A percentile compares a stretch with the other conserved stretches of the same genome.
Evolutionary conservation across 768 basidiomycete species (phyloP).

Genomic region (Russula earlei): DNA sequence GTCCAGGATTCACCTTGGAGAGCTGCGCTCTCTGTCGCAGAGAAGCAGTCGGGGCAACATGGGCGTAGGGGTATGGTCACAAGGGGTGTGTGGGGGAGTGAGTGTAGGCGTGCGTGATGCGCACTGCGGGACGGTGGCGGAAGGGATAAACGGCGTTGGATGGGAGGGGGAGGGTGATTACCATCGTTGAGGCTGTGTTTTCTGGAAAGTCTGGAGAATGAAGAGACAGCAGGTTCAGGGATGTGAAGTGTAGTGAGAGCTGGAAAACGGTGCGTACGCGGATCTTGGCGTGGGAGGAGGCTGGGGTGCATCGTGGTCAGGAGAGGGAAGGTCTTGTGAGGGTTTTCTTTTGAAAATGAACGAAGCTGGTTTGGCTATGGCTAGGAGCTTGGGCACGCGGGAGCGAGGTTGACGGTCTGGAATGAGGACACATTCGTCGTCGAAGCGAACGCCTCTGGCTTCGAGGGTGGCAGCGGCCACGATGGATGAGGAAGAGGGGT

Average conservation of each 20-base stretch:
- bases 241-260: not conserved
- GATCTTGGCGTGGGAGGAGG: constrained; percentile 3
- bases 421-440: constrained; percentile 65
- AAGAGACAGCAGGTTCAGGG: not conserved
- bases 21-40: constrained; percentile 46
- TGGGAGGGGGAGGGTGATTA: constrained; percentile 38
- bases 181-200: constrained; percentile 3
- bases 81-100: constrained; percentile 24
- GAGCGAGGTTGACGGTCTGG: constrained; percentile 40
- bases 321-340: constrained; percentile 11
- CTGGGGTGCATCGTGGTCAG: constrained; percentile 41
- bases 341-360: constrained; percentile 50
- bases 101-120: constrained; percentile 11
- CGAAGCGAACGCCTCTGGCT: constrained; percentile 49
- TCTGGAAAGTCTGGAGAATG: constrained; percentile 7
- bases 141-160: constrained; percentile 33
- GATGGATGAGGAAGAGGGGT: not conserved
- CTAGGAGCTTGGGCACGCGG: constrained; percentile 43
- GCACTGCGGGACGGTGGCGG: not conserved
- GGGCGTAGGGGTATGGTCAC: constrained; percentile 59
- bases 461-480: not conserved
- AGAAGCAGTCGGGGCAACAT: constrained; percentile 58
- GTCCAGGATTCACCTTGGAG: constrained; percentile 50
- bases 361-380: constrained; percentile 60
- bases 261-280: not conserved